Evolutionary conservation across 192 early-diverging fungal genomes (phyloP).

Genomic region (Entophlyctis luteolus): DNA sequence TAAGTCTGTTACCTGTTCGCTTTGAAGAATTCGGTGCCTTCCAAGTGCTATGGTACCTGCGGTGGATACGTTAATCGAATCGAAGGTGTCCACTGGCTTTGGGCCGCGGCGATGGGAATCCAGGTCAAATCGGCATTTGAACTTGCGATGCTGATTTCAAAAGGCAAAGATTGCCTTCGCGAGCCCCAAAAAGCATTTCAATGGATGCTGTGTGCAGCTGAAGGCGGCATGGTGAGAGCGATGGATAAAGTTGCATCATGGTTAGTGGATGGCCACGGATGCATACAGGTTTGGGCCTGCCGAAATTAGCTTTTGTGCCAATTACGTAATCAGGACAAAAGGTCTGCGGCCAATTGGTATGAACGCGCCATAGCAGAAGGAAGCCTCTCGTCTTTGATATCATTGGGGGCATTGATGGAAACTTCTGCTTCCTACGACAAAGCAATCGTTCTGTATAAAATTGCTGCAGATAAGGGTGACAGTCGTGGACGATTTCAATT

Average conservation of each 20-base stretch:
- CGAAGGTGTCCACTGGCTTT: constrained; percentile 25
- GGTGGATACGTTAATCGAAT: background rate
- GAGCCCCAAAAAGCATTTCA: constrained; percentile 14
- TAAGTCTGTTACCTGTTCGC: background rate
- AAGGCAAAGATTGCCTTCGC: constrained; percentile 19
- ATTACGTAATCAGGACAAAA: constrained; percentile 10
- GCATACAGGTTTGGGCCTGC: constrained; percentile 2
- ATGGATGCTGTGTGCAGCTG: constrained; percentile 29
- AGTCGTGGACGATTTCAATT: background rate
- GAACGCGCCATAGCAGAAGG: constrained; percentile 9
- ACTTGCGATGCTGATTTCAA: constrained; percentile 11
- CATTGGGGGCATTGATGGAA: background rate
- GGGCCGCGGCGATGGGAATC: constrained; percentile 18
- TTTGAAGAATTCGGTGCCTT: background rate
- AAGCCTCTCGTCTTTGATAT: background rate
- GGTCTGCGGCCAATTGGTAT: constrained; percentile 25
- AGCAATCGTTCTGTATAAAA: background rate
- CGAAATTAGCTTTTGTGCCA: no score
- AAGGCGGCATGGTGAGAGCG: constrained; percentile 15
- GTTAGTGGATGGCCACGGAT: constrained; percentile 13
- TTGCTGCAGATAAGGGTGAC: constrained; percentile 21
- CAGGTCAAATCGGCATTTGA: constrained; percentile 11
- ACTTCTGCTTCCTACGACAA: background rate
- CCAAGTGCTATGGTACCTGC: no score
- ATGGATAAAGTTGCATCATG: constrained; percentile 18